phyloP scores from a whole-genome alignment of 2,329 filamentous ascomycete genomes.

The Arachnomyces sp. region DNA sequence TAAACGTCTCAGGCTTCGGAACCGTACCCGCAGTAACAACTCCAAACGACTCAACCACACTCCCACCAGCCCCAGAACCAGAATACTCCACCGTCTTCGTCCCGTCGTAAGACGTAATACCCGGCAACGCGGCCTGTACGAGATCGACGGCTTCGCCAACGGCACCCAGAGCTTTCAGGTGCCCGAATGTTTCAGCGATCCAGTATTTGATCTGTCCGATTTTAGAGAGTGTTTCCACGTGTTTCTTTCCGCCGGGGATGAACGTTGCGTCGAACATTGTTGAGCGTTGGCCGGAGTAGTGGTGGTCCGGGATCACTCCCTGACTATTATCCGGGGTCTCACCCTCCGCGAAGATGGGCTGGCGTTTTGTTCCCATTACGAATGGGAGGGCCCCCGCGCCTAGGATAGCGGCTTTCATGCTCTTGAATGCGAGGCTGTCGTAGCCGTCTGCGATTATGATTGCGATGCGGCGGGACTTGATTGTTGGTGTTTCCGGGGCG shows the following conservation, averaged over 20 bases:
- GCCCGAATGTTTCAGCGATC: slow-evolving; percentile 71
- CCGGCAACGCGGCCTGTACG: slow-evolving; percentile 41
- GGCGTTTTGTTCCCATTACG: slow-evolving; percentile 60
- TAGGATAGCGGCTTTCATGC: slow-evolving; percentile 54
- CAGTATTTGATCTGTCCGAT: slow-evolving; percentile 68
- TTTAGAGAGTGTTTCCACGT: slow-evolving; percentile 54
- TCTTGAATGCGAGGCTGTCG: slow-evolving; percentile 53
- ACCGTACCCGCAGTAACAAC: slow-evolving; percentile 59
- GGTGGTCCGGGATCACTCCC: slow-evolving; percentile 58
- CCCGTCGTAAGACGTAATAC: slow-evolving; percentile 10
- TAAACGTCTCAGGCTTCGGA: slow-evolving; percentile 49
- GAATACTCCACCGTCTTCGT: slow-evolving; percentile 44
- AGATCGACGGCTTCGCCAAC: slow-evolving; percentile 63
- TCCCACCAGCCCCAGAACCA: slow-evolving; percentile 35
- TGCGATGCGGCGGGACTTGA: slow-evolving; percentile 62
- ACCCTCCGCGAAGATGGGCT: slow-evolving; percentile 56
- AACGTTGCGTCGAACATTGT: slow-evolving; percentile 71
- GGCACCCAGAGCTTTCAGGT: slow-evolving; percentile 70
- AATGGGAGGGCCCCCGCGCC: slow-evolving; percentile 58
- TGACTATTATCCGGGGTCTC: slow-evolving; percentile 30
- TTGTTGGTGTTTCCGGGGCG: slow-evolving; percentile 54
- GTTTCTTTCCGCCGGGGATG: slow-evolving; percentile 49
- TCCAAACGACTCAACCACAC: slow-evolving; percentile 60
- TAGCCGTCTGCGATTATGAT: slow-evolving; percentile 24
- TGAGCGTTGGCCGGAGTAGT: slow-evolving; percentile 68